A percentile compares a stretch with the other conserved stretches of the same genome.
These are phyloP conservation scores for Fusarium falciforme DNA, from an alignment of 2,329 filamentous ascomycete genomes.

Conservation along the genomic window DNA sequence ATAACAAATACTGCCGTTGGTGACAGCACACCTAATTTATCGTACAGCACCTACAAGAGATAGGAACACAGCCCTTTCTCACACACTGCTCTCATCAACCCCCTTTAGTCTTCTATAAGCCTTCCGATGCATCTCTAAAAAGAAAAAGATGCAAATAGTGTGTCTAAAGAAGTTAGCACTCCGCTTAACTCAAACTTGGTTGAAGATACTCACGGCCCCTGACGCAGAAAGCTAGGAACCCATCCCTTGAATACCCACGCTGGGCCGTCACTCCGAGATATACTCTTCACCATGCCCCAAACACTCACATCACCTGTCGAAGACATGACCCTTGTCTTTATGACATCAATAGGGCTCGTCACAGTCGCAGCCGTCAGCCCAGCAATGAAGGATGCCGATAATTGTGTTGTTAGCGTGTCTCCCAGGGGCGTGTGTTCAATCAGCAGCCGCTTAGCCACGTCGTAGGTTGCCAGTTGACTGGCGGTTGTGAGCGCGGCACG, in stretches of 20 bases:
- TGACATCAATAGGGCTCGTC: neutral
- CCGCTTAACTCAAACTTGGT: neutral
- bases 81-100: neutral
- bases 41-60: neutral
- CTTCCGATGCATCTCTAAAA: neutral
- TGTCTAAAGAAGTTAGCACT: neutral
- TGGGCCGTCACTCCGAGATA: slow-evolving; percentile 76
- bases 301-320: neutral
- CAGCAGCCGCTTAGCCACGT: neutral
- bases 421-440: neutral
- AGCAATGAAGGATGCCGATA: neutral
- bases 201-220: slow-evolving; percentile 66
- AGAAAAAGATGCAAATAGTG: neutral
- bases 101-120: neutral
- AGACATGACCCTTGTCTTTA: neutral
- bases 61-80: neutral
- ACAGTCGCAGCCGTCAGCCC: neutral
- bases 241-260: slow-evolving; percentile 89
- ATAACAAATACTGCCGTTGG: neutral
- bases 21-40: neutral
- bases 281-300: slow-evolving; percentile 66
- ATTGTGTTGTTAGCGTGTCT: neutral
- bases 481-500: neutral
- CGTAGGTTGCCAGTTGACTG: neutral
- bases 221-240: slow-evolving; percentile 76